These are phyloP conservation scores for Hymenoscyphus occultus DNA, from an alignment of 2,329 filamentous ascomycete species.

Conservation along the genomic window DNA sequence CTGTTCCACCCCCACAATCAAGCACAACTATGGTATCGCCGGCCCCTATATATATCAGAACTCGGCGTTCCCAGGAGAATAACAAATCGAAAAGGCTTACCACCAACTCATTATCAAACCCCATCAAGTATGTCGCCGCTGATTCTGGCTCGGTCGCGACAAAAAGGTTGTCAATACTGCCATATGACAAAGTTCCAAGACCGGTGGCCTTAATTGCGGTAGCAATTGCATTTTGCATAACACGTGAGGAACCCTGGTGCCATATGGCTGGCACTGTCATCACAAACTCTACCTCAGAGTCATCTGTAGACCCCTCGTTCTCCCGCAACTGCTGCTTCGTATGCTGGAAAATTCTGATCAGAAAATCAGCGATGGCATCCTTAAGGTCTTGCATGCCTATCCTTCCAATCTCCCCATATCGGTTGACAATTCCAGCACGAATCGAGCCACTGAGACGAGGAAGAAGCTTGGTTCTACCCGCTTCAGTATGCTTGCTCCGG, in stretches of 20 bases:
- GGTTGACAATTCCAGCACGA: background rate
- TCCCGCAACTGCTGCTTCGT: slow-evolving; percentile 15
- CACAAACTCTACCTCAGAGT: slow-evolving; percentile 17
- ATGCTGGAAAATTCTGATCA: background rate
- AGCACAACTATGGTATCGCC: slow-evolving; percentile 29
- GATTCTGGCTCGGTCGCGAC: slow-evolving; percentile 35
- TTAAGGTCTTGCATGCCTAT: background rate
- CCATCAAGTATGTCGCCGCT: slow-evolving; percentile 31
- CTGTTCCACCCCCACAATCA: slow-evolving; percentile 33
- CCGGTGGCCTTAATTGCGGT: slow-evolving; percentile 12
- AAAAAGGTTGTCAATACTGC: slow-evolving; percentile 32
- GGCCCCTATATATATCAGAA: background rate
- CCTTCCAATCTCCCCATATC: background rate
- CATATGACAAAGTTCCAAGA: slow-evolving; percentile 16
- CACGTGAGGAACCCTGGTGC: slow-evolving; percentile 14
- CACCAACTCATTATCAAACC: slow-evolving; percentile 17
- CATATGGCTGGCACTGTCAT: slow-evolving; percentile 21
- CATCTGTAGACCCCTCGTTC: slow-evolving; percentile 10
- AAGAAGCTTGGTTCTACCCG: background rate
- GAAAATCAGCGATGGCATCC: background rate
- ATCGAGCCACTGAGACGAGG: background rate
- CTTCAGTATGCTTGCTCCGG: background rate
- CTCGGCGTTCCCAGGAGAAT: no score
- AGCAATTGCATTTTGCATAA: slow-evolving; percentile 17
- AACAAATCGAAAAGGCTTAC: slow-evolving; percentile 2